Percentiles rank a stretch among this genome's conserved stretches.
phyloP scores from a whole-genome alignment of 1,139 yeast genomes.

The Yamadazyma spencermartinsiae region DNA sequence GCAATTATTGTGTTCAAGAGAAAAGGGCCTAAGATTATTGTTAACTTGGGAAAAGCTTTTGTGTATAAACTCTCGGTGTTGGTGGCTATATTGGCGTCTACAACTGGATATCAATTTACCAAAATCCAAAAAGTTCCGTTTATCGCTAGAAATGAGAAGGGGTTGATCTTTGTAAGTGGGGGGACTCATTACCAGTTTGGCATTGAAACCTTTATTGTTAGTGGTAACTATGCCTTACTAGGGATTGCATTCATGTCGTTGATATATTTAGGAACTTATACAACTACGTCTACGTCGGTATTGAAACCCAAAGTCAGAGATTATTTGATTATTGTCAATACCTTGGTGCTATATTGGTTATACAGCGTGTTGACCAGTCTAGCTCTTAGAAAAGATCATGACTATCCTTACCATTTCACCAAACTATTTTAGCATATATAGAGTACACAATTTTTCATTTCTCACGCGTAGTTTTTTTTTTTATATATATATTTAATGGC shows the following conservation, averaged over 20 bases:
- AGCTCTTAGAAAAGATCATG: constrained; percentile 39
- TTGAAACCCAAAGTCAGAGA: constrained; percentile 21
- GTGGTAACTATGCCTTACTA: constrained; percentile 47
- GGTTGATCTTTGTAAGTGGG: constrained; percentile 57
- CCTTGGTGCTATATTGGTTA: constrained; percentile 26
- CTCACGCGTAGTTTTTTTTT: background rate
- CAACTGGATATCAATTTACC: constrained; percentile 66
- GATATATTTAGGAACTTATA: constrained; percentile 36
- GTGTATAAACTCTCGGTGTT: constrained; percentile 42
- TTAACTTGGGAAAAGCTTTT: constrained; percentile 30
- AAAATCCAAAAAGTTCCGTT: constrained; percentile 62
- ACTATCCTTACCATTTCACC: constrained; percentile 39
- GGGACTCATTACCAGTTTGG: constrained; percentile 71
- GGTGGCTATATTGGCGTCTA: constrained; percentile 40
- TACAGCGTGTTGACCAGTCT: constrained; percentile 43
- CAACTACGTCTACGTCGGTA: constrained; percentile 20
- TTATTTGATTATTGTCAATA: constrained; percentile 19
- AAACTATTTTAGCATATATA: constrained; percentile 27
- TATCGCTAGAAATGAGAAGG: constrained; percentile 50
- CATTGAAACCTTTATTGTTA: constrained; percentile 55
- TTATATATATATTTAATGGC: background rate
- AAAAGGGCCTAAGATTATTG: constrained; percentile 39
- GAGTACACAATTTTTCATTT: background rate
- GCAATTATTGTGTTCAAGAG: constrained; percentile 52
- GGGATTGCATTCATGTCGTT: constrained; percentile 40